Percentiles rank a stretch among this genome's conserved stretches.
Evolutionary conservation across 192 early-diverging fungal species (phyloP).

Genomic region (Linnemannia schmuckeri): DNA sequence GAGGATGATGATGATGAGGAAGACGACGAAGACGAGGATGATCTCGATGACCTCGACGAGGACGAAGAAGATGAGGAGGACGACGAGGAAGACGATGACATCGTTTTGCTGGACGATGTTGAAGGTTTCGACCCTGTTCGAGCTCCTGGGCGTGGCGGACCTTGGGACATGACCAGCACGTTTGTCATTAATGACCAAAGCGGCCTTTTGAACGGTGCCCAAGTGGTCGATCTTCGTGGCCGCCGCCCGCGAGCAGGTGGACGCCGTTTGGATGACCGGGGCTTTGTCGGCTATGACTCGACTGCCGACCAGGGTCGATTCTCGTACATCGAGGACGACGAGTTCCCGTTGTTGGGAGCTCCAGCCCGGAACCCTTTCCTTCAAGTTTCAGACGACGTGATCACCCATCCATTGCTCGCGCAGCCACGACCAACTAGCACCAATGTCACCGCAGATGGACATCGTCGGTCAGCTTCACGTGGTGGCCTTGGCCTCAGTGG

Average conservation of each 20-base stretch:
- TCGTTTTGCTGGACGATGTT: constrained; percentile 49
- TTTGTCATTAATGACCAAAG: constrained; percentile 53
- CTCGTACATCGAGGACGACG: constrained; percentile 47
- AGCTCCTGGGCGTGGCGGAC: constrained; percentile 50
- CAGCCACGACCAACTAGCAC: constrained; percentile 56
- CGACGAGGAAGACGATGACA: constrained; percentile 58
- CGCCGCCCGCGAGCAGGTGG: constrained; percentile 53
- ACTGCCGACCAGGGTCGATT: constrained; percentile 48
- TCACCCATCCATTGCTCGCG: constrained; percentile 76
- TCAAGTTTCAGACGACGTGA: constrained; percentile 65
- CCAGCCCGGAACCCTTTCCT: constrained; percentile 50
- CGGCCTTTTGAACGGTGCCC: constrained; percentile 42
- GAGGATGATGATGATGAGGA: constrained; percentile 71
- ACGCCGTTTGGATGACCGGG: constrained; percentile 56
- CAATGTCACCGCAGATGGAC: constrained; percentile 9
- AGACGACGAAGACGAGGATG: constrained; percentile 63
- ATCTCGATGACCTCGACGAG: constrained; percentile 56
- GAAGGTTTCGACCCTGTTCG: constrained; percentile 50
- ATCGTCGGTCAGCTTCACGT: constrained; percentile 47
- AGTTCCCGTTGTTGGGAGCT: constrained; percentile 52
- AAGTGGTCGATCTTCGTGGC: constrained; percentile 57
- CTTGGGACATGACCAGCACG: constrained; percentile 51
- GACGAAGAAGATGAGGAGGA: constrained; percentile 65
- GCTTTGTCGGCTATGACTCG: constrained; percentile 50
- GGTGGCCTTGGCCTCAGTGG: background rate